Base-by-base conservation (phyloP, 768 basidiomycete genomes). In the Lactifluus hygrophoroides region DNA sequence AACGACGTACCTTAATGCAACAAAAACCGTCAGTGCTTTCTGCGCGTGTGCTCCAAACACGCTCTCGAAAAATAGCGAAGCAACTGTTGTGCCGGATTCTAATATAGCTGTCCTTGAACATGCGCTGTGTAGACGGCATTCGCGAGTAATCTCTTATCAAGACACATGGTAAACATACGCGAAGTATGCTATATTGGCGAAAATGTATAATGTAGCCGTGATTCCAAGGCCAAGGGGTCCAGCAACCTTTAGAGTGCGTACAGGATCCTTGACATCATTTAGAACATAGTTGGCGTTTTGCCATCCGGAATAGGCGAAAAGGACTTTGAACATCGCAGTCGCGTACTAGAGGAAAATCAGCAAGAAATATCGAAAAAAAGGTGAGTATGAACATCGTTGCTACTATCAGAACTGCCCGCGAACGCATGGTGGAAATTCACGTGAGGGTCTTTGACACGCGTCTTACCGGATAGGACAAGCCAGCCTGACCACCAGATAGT, bases 171-270 rank as follows among this genome's bases (percentile, higher is more conserved):
- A 16, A 10, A 70, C 71, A n/a, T 61, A 71, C 69, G 80, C 74
- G 48, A 82, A 83, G 63, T 83, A 83, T 3, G 82, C 77, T 2
- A 84, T 70, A 51, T 84, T 83, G 3, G 80, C 80, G 4, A 84
- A 69, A 14, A 83, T 59, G 54, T 84, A 84, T 2, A 84, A 67
- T 2, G 72, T 64, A 0, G 80, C 74, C 35, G 80, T 81, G 25
- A 83, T 79, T 5, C 76, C 73, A 11, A 83, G 68, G 0, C 81
- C 82, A 19, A 83, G 77, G 0, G 81, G 82, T 2, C 79, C 82
- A 0, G 82, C 81, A 35, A 83, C 81, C 67, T 80, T 81, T 52
- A 85, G 76, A 8, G 83, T 85, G 44, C 79, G 75, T 2, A 82
- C 73, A 0, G 82, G 82, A 62, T 83, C 71, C 60, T 76, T 78